These are phyloP conservation scores for Aegilops bicornis DNA, from an alignment of 176 grass and related monocot species.

Conservation along the genomic window DNA sequence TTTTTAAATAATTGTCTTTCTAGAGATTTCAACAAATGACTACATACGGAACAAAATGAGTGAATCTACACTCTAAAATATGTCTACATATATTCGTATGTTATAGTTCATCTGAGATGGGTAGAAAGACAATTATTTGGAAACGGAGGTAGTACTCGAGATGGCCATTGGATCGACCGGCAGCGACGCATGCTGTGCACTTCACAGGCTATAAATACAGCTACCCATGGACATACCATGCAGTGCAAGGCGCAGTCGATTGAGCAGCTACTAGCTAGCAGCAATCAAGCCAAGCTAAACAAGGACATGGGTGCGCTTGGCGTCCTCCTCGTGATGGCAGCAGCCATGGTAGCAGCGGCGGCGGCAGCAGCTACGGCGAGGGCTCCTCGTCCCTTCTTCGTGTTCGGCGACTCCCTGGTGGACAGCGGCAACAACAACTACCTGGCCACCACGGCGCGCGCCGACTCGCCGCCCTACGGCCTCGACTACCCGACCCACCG, in stretches of 20 bases:
- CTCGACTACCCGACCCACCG: slow-evolving; percentile 20
- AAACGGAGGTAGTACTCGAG: neutral
- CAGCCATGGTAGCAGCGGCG: neutral
- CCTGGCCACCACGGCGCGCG: slow-evolving; percentile 12
- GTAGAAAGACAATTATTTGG: too few species aligned
- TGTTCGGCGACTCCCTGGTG: slow-evolving; percentile 19
- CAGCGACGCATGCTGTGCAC: too few species aligned
- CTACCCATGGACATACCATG: neutral
- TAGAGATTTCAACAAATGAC: too few species aligned
- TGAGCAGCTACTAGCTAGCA: neutral
- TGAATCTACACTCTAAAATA: too few species aligned
- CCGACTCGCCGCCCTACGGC: slow-evolving; percentile 16
- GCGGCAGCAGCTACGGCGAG: neutral
- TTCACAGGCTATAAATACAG: neutral
- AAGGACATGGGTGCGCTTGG: neutral
- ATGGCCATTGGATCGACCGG: neutral
- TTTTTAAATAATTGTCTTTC: too few species aligned
- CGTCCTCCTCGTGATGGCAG: neutral
- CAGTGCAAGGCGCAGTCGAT: neutral
- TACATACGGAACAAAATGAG: too few species aligned
- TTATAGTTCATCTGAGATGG: too few species aligned
- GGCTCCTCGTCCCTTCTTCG: neutral
- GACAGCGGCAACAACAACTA: slow-evolving; percentile 27
- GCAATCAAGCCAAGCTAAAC: neutral
- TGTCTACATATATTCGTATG: too few species aligned